Evolutionary conservation across 768 basidiomycete species (phyloP).

Genomic region (Kwoniella bestiolae): DNA sequence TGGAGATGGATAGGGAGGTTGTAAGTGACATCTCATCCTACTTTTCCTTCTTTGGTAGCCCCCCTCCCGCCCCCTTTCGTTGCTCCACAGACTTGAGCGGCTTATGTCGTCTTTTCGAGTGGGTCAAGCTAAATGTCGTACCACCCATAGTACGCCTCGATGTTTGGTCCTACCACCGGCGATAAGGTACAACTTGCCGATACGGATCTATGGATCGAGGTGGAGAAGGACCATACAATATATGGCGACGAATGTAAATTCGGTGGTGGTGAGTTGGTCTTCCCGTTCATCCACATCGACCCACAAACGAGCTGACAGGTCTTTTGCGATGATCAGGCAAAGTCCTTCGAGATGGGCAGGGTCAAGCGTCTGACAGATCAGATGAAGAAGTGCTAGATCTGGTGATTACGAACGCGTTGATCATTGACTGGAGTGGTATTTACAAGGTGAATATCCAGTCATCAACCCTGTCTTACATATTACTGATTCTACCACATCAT

Average conservation of each 20-base stretch:
- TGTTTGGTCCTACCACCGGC: conserved; percentile 94
- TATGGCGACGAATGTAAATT: conserved; percentile 99
- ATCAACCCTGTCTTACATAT: too few species aligned
- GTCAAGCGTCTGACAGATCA: conserved; percentile 77
- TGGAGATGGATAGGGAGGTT: conserved; percentile 59
- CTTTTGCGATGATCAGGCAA: conserved; percentile 67
- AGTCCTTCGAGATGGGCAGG: conserved; percentile 94
- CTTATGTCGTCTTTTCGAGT: too few species aligned
- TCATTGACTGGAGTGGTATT: conserved; percentile 93
- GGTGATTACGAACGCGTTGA: conserved; percentile 91
- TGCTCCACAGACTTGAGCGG: too few species aligned
- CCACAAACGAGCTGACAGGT: conserved; percentile 1
- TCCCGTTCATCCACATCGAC: neutral
- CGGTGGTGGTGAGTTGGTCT: conserved; percentile 72
- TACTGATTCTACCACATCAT: neutral
- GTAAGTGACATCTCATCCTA: conserved; percentile 44
- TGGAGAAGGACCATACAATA: conserved; percentile 83
- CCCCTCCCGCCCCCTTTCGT: too few species aligned
- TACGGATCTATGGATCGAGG: conserved; percentile 85
- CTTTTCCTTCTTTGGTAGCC: too few species aligned
- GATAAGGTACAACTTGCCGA: conserved; percentile 89
- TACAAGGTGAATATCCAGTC: conserved; percentile 69
- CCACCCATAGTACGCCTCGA: conserved; percentile 83
- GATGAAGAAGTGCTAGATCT: conserved; percentile 77
- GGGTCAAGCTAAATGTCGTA: too few species aligned